Evolutionary conservation across 139 green algal genomes (phyloP).

Genomic region (Coelastrella sp.): DNA sequence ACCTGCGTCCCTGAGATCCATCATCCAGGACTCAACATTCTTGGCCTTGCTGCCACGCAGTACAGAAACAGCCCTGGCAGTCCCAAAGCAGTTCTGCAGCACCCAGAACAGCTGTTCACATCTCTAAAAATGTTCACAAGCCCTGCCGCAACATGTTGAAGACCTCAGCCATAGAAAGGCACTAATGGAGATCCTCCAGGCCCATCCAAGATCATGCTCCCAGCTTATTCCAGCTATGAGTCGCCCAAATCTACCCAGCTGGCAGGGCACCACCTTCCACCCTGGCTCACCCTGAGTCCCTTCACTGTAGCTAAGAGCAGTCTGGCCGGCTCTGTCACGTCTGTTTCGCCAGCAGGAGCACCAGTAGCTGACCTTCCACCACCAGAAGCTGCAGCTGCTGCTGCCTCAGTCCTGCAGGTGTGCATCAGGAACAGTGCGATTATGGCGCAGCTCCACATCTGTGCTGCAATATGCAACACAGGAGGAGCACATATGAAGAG

Average conservation of each 20-base stretch:
- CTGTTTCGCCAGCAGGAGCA: background rate
- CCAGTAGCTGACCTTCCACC: background rate
- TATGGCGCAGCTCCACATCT: background rate
- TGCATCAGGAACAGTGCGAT: background rate
- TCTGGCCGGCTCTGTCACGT: conserved; percentile 34
- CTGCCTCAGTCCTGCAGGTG: conserved; percentile 13
- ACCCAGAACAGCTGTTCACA: background rate
- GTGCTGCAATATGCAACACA: background rate
- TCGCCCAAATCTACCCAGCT: too few species aligned
- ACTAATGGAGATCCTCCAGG: background rate
- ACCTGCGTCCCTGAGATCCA: conserved; percentile 36
- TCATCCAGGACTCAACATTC: conserved; percentile 62
- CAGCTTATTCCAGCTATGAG: too few species aligned
- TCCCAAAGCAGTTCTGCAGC: conserved; percentile 29
- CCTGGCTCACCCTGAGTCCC: conserved; percentile 28
- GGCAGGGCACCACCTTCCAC: background rate
- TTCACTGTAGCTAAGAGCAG: conserved; percentile 50
- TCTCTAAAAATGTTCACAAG: background rate
- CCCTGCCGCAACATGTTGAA: background rate
- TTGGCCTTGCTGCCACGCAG: conserved; percentile 51
- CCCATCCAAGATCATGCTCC: too few species aligned
- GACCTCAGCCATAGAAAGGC: background rate
- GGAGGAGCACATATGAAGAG: background rate
- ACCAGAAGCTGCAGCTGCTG: background rate
- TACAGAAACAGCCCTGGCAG: conserved; percentile 33